phyloP scores from a whole-genome alignment of 106 monocot species.

The Alisma plantagoaquatica region DNA sequence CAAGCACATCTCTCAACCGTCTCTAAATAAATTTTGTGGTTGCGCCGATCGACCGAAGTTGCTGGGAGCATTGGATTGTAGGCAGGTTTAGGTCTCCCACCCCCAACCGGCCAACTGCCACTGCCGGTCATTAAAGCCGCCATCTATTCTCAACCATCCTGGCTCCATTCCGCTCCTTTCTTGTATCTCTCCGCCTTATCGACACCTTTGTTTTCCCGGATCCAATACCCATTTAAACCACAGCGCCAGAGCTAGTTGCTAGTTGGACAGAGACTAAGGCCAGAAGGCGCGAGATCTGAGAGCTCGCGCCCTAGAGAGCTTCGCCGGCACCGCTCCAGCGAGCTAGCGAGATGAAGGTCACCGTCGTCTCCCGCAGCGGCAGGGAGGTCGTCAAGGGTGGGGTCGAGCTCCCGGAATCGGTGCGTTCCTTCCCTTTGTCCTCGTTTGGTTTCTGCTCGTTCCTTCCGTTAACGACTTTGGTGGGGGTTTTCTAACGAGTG shows the following conservation, averaged over 20 bases:
- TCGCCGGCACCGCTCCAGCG: background rate
- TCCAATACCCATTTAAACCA: background rate
- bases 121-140: too few relatives aligned
- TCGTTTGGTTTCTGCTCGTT: background rate
- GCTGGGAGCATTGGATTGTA: too few relatives aligned
- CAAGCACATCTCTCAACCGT: too few relatives aligned
- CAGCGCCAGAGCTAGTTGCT: background rate
- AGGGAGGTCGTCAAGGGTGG: conserved; percentile 48
- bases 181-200: background rate
- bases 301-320: too few relatives aligned
- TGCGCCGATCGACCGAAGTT: too few relatives aligned
- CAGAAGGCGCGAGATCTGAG: too few relatives aligned
- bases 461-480: background rate
- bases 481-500: background rate
- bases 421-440: conserved; percentile 3
- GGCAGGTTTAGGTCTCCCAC: background rate
- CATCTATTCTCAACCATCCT: too few relatives aligned
- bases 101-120: background rate
- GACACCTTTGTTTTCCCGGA: background rate
- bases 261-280: too few relatives aligned
- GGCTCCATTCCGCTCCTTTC: too few relatives aligned
- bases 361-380: conserved; percentile 37
- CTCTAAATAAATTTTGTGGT: too few relatives aligned
- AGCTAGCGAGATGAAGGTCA: conserved; percentile 33
- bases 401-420: conserved; percentile 42